Conservation (phyloP, 2,329 filamentous ascomycete species). For the Cyphellophora europaea region DNA sequence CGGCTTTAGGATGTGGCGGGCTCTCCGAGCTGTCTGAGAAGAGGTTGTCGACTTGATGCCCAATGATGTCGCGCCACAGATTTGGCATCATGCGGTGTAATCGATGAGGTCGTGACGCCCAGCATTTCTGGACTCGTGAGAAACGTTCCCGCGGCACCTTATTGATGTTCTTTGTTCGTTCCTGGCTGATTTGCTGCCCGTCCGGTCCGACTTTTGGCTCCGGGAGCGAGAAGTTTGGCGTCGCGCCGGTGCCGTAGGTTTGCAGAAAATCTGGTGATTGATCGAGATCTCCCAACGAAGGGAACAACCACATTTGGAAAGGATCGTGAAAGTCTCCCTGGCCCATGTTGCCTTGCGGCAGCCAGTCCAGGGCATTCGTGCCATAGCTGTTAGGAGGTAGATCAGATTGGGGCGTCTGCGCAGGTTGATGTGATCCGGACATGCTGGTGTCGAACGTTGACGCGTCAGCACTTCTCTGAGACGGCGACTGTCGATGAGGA, state of each 20-base stretch:
- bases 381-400: slow-evolving; percentile 9
- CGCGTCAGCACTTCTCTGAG: slow-evolving; percentile 11
- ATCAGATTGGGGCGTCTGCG: slow-evolving; percentile 12
- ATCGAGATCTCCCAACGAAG: slow-evolving; percentile 13
- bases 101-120: slow-evolving; percentile 29
- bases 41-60: slow-evolving; percentile 29
- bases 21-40: slow-evolving; percentile 21
- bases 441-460: slow-evolving; percentile 11
- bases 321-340: slow-evolving; percentile 14
- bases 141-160: slow-evolving; percentile 33
- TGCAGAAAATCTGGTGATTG: slow-evolving; percentile 14
- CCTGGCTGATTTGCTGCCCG: slow-evolving; percentile 3
- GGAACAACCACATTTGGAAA: slow-evolving; percentile 17
- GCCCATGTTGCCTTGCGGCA: slow-evolving; percentile 9
- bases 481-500: slow-evolving; percentile 7
- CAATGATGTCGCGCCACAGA: slow-evolving; percentile 31
- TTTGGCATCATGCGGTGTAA: slow-evolving; percentile 31
- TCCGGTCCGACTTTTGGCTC: slow-evolving; percentile 9
- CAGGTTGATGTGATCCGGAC: slow-evolving; percentile 9
- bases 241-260: slow-evolving; percentile 9
- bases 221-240: slow-evolving; percentile 4
- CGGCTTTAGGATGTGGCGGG: slow-evolving; percentile 5
- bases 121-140: slow-evolving; percentile 31
- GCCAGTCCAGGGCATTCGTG: slow-evolving; percentile 11
- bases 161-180: slow-evolving; percentile 13